A percentile compares a stretch with the other conserved stretches of the same genome.
phyloP scores from a whole-genome alignment of 2,329 filamentous ascomycete species.

The Diplodia scrobiculata region DNA sequence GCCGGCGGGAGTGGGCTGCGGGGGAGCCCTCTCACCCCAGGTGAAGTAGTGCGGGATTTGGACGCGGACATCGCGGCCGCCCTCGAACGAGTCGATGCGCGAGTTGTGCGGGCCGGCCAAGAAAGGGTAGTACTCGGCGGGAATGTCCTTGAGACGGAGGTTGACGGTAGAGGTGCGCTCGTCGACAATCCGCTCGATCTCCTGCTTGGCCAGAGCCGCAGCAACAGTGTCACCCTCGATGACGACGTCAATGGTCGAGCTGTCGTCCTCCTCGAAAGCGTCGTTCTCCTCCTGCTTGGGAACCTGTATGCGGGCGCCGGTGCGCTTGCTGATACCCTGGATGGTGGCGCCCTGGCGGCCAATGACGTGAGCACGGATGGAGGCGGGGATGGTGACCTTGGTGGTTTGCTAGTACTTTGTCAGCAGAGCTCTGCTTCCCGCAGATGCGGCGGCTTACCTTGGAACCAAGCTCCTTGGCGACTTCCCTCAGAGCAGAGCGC shows the following conservation, averaged over 20 bases:
- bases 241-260: conserved; percentile 75
- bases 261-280: conserved; percentile 73
- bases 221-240: conserved; percentile 91
- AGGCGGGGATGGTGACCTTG: conserved; percentile 78
- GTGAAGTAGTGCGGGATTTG: conserved; percentile 80
- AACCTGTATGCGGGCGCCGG: conserved; percentile 86
- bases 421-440: background rate
- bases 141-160: conserved; percentile 78
- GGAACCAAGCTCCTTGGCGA: conserved; percentile 82
- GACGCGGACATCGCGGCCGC: conserved; percentile 74
- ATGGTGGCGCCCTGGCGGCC: conserved; percentile 88
- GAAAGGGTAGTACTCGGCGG: conserved; percentile 93
- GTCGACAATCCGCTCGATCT: conserved; percentile 83
- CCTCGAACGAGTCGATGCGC: conserved; percentile 67
- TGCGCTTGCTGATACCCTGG: conserved; percentile 84
- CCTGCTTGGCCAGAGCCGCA: conserved; percentile 77
- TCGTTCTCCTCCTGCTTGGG: conserved; percentile 73
- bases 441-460: conserved; percentile 63
- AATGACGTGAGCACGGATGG: conserved; percentile 85
- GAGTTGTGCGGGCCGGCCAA: conserved; percentile 78
- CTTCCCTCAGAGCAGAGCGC: conserved; percentile 83
- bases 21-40: conserved; percentile 68
- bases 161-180: conserved; percentile 82
- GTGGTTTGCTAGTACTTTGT: conserved; percentile 59
- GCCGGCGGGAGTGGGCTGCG: conserved; percentile 62